A percentile compares a stretch with the other conserved stretches of the same genome.
Conservation (phyloP, 805 yeast species). For the Cyberlindnera galapagoensis region DNA sequence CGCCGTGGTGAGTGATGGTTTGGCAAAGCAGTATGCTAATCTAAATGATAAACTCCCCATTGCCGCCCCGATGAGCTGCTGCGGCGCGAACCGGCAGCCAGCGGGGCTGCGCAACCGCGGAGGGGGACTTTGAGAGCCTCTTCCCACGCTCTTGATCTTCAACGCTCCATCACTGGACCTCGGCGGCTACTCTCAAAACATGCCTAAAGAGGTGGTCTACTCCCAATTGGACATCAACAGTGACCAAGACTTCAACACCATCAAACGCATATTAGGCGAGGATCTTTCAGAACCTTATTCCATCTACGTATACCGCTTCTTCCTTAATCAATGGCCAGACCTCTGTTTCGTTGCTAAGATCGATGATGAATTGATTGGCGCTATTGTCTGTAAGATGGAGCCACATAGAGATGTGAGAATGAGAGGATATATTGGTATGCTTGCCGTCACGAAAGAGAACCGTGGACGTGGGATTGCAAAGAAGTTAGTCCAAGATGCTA, state of each 20-base stretch:
- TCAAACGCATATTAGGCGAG: slow-evolving; percentile 53
- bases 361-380: slow-evolving; percentile 54
- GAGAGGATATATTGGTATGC: slow-evolving; percentile 95
- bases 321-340: slow-evolving; percentile 86
- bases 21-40: too few species aligned
- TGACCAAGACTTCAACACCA: slow-evolving; percentile 39
- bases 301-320: slow-evolving; percentile 85
- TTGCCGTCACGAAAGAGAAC: slow-evolving; percentile 68
- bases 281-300: slow-evolving; percentile 94
- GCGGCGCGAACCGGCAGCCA: too few species aligned
- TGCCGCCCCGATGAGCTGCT: too few species aligned
- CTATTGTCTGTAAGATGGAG: slow-evolving; percentile 76
- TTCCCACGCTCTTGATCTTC: too few species aligned
- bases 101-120: too few species aligned
- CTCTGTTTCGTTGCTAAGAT: slow-evolving; percentile 61
- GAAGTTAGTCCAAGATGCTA: slow-evolving; percentile 52
- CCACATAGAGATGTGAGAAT: slow-evolving; percentile 63
- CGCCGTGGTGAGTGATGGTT: too few species aligned
- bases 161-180: too few species aligned
- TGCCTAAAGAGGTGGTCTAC: slow-evolving; percentile 17
- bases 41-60: too few species aligned
- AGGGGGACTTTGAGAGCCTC: too few species aligned
- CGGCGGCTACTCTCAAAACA: too few species aligned
- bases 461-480: slow-evolving; percentile 84
- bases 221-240: slow-evolving; percentile 19